Evolutionary conservation across 2,329 filamentous ascomycete species (phyloP).

Genomic region (Colletotrichum scovillei): DNA sequence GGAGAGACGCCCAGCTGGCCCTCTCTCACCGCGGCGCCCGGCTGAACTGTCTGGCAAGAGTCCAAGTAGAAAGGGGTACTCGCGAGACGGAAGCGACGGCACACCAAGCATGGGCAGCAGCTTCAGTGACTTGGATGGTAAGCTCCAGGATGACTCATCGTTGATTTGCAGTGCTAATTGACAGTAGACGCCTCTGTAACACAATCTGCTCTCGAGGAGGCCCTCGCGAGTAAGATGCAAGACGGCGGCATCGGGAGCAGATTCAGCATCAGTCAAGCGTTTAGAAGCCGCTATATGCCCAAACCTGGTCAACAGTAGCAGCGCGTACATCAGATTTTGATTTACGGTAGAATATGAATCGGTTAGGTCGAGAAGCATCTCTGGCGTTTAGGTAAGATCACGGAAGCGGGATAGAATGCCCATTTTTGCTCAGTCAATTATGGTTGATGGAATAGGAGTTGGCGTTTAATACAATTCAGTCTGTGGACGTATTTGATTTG

Average conservation of each 20-base stretch:
- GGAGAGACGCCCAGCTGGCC: constrained; percentile 52
- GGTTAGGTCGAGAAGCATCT: constrained; percentile 19
- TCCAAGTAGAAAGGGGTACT: constrained; percentile 61
- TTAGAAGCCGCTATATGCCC: constrained; percentile 70
- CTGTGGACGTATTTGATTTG: not conserved
- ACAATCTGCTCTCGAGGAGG: constrained; percentile 83
- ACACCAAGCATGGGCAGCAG: constrained; percentile 86
- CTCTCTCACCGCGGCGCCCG: constrained; percentile 69
- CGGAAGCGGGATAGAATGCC: constrained; percentile 19
- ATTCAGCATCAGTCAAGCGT: constrained; percentile 77
- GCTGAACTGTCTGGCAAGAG: constrained; percentile 68
- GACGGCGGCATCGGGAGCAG: constrained; percentile 68
- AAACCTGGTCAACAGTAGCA: constrained; percentile 38
- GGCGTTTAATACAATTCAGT: not conserved
- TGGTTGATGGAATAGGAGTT: not conserved
- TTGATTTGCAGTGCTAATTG: not conserved
- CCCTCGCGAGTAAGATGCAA: constrained; percentile 77
- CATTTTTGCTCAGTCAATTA: constrained; percentile 1
- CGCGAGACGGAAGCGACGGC: constrained; percentile 75
- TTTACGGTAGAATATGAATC: constrained; percentile 9
- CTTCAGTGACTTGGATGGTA: constrained; percentile 86
- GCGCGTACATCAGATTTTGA: not conserved
- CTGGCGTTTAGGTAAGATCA: constrained; percentile 35
- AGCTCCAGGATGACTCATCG: constrained; percentile 32
- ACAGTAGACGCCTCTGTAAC: constrained; percentile 79